Evolutionary conservation across 2,329 filamentous ascomycete genomes (phyloP), one percentile per base, ranked within the genome.

Genomic region (Septoria linicola): DNA sequence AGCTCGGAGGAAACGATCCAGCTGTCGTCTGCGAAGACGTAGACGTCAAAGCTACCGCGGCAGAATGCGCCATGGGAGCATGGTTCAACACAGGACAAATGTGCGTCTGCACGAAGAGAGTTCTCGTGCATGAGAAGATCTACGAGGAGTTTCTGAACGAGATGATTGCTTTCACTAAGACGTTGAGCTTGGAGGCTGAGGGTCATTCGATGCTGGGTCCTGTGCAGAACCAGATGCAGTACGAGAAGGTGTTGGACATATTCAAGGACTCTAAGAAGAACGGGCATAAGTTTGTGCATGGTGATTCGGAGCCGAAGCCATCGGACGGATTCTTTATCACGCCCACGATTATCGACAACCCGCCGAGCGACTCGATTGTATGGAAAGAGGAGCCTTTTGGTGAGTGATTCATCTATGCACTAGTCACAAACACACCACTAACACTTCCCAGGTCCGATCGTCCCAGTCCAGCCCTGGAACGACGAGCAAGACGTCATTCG

Each of bases 31-130:
- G 90, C 54, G 77, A 75, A 8, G 91, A 96, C 64, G 88, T 95
- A 1, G 89, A 96, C 67, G 72, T 95, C 41, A 81, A 83, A 37
- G 96, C 89, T 90, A 89, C 85, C 1, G 91, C 91, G 0, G 89
- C 87, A 62, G 89, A 96, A 71, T 91, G 96, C 63, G 88, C 96
- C 8, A 91, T 96, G 62, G 90, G 91, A 14, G 84, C 89, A 11
- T 77, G 96, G 50, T 96, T 96, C 78, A 96, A 96, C 74, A 95
- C 90, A 44, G 91, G 91, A n/a, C 91, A 96, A 76, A 95, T 89
- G 68, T 96, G 91, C 76, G 96, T 91, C 71, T 87, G 89, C 17
- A 78, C 96, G 48, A 91, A 96, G 73, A 80, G 91, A 25, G 82
- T 96, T 13, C 96, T 96, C 63, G 90, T 96, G 8, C 83, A 92